phyloP scores from a whole-genome alignment of 2,329 filamentous ascomycete species.

The Ascosphaera apis region DNA sequence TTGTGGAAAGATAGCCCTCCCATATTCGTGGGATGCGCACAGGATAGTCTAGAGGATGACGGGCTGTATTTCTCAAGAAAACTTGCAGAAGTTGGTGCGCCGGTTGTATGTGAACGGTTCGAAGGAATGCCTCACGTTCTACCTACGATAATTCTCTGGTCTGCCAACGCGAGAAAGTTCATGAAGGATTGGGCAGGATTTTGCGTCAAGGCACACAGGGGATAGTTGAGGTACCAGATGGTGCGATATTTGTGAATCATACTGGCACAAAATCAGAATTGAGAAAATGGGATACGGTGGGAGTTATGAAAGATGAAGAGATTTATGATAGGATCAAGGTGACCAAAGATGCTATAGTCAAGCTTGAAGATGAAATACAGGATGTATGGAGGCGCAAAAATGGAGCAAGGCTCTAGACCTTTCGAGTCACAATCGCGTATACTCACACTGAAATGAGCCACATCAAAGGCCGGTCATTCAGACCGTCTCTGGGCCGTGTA shows the following conservation, averaged over 20 bases:
- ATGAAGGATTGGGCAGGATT: slow-evolving; percentile 35
- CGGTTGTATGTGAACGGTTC: slow-evolving; percentile 18
- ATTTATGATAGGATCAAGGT: slow-evolving; percentile 11
- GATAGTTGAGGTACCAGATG: slow-evolving; percentile 7
- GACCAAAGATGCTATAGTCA: slow-evolving; percentile 12
- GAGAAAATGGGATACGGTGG: slow-evolving; percentile 14
- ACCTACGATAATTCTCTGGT: slow-evolving; percentile 29
- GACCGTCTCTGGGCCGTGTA: too few relatives aligned
- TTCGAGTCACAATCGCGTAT: too few relatives aligned
- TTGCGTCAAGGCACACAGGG: slow-evolving; percentile 13
- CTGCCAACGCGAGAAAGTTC: slow-evolving; percentile 27
- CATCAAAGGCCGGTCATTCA: too few relatives aligned
- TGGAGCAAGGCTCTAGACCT: slow-evolving; percentile 11
- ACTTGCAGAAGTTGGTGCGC: slow-evolving; percentile 15
- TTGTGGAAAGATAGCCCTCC: slow-evolving; percentile 21
- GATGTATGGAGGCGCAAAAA: slow-evolving; percentile 11
- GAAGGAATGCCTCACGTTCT: slow-evolving; percentile 29
- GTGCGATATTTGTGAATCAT: slow-evolving; percentile 12
- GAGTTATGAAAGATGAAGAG: slow-evolving; percentile 15
- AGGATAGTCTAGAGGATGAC: slow-evolving; percentile 21
- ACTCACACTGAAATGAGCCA: too few relatives aligned
- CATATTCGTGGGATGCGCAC: slow-evolving; percentile 18
- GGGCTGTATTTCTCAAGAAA: slow-evolving; percentile 17
- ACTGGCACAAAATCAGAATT: slow-evolving; percentile 10
- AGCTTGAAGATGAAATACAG: slow-evolving; percentile 14